Conservation (phyloP, 345 rosid species). For the Linum lewisii region DNA sequence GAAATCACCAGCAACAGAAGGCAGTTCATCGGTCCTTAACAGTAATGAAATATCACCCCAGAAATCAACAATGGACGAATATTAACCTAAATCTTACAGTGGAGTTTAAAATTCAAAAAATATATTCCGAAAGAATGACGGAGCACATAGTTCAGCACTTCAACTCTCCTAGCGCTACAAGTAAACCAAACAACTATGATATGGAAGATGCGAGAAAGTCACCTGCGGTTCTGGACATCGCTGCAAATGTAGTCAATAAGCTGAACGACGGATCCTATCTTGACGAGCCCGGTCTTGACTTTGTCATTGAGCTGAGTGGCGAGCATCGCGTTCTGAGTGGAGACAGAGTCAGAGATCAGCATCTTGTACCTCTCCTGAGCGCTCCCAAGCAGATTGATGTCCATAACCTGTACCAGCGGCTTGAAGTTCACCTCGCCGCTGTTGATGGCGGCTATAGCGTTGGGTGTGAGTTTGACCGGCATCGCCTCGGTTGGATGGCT, state of each 20-base stretch:
- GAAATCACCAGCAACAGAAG: no score
- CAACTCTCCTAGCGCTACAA: not conserved
- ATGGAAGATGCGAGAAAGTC: slow-evolving; percentile 4
- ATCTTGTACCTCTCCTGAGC: slow-evolving; percentile 69
- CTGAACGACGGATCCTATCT: slow-evolving; percentile 77
- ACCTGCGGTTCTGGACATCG: slow-evolving; percentile 59
- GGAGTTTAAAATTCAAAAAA: not conserved
- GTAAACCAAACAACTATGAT: not conserved
- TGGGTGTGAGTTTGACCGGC: slow-evolving; percentile 67
- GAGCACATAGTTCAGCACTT: not conserved
- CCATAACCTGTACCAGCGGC: slow-evolving; percentile 75
- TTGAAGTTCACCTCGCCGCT: slow-evolving; percentile 67
- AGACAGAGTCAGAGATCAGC: slow-evolving; percentile 52
- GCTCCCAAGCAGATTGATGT: slow-evolving; percentile 48
- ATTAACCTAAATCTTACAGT: not conserved
- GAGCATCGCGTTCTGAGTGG: slow-evolving; percentile 70
- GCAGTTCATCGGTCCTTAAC: no score
- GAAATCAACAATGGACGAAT: not conserved
- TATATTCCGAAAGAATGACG: not conserved
- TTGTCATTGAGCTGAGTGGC: slow-evolving; percentile 75
- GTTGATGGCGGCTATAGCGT: slow-evolving; percentile 53
- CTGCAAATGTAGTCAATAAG: slow-evolving; percentile 79
- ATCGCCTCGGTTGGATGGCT: slow-evolving; percentile 18
- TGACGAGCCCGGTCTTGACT: slow-evolving; percentile 45
- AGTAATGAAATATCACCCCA: not conserved